A percentile compares a stretch with the other conserved stretches of the same genome.
Conservation (phyloP, 2,329 filamentous ascomycete species). For the Alternaria angustiovoidea region DNA sequence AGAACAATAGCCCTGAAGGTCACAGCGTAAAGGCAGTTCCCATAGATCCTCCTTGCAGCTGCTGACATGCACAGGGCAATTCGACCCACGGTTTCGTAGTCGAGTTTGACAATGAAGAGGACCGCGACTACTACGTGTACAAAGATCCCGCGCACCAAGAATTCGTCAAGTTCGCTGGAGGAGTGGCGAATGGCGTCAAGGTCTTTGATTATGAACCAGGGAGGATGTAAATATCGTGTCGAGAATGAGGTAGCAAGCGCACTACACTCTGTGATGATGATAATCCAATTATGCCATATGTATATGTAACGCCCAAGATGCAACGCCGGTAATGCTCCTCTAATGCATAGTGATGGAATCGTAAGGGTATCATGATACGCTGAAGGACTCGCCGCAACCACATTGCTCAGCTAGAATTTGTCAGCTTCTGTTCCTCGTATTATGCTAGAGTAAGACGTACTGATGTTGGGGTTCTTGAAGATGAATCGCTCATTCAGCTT, state of each 20-base stretch:
- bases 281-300: conserved; percentile 9
- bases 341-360: conserved; percentile 17
- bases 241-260: background rate
- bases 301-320: conserved; percentile 12
- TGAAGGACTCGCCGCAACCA: conserved; percentile 96
- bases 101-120: conserved; percentile 69
- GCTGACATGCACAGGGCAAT: conserved; percentile 56
- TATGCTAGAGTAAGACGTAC: conserved; percentile 68
- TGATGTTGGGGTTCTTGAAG: conserved; percentile 98
- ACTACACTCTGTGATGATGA: conserved; percentile 16
- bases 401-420: conserved; percentile 83
- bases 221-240: conserved; percentile 51
- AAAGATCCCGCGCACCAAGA: conserved; percentile 69
- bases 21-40: conserved; percentile 51
- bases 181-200: conserved; percentile 61
- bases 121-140: conserved; percentile 73
- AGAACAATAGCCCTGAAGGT: conserved; percentile 69
- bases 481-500: conserved; percentile 92
- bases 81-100: conserved; percentile 75
- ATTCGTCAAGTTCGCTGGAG: conserved; percentile 63
- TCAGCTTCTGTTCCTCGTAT: conserved; percentile 30
- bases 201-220: conserved; percentile 69
- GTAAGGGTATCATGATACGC: conserved; percentile 52
- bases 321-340: conserved; percentile 39
- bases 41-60: background rate